A percentile compares a stretch with the other conserved stretches of the same genome.
phyloP scores from a whole-genome alignment of 352 stramenopile genomes.

The Lagenidium sp. region DNA sequence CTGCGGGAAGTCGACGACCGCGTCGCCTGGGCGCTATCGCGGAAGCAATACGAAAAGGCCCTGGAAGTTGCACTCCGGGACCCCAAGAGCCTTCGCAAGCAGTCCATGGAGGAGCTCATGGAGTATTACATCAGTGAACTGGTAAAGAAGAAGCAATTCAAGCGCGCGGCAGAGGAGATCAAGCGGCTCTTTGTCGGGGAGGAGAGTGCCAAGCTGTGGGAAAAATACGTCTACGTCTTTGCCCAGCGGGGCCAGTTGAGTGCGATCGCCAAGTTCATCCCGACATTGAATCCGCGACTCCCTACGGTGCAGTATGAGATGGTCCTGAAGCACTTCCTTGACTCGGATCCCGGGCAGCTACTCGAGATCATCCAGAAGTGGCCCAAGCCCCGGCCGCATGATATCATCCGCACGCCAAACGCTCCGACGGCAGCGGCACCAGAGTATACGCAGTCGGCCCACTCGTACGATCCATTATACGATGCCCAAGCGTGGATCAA shows the following conservation, averaged over 20 bases:
- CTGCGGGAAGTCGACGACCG: conserved; percentile 71
- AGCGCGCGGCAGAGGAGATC: conserved; percentile 64
- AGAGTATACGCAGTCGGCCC: conserved; percentile 62
- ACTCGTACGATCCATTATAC: conserved; percentile 72
- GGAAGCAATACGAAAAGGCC: conserved; percentile 49
- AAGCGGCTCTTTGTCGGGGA: conserved; percentile 60
- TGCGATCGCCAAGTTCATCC: conserved; percentile 62
- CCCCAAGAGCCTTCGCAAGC: conserved; percentile 34
- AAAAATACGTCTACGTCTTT: conserved; percentile 86
- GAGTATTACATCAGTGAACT: conserved; percentile 73
- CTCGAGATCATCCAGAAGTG: conserved; percentile 77
- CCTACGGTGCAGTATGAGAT: conserved; percentile 76
- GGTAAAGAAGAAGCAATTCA: conserved; percentile 63
- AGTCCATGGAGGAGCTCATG: conserved; percentile 53
- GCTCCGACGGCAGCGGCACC: conserved; percentile 20
- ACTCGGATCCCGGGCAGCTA: conserved; percentile 65
- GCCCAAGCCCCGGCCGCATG: conserved; percentile 57
- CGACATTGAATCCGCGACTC: conserved; percentile 58
- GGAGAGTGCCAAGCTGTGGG: conserved; percentile 59
- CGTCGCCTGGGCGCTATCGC: conserved; percentile 53
- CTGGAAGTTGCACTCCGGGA: conserved; percentile 59
- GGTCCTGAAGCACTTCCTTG: conserved; percentile 78
- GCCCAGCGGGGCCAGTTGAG: conserved; percentile 64
- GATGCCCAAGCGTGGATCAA: conserved; percentile 77
- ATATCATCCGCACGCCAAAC: conserved; percentile 12